Percentiles rank a stretch among this genome's conserved stretches.
phyloP scores from a whole-genome alignment of 257 asterid genomes.

The Lantana camara region DNA sequence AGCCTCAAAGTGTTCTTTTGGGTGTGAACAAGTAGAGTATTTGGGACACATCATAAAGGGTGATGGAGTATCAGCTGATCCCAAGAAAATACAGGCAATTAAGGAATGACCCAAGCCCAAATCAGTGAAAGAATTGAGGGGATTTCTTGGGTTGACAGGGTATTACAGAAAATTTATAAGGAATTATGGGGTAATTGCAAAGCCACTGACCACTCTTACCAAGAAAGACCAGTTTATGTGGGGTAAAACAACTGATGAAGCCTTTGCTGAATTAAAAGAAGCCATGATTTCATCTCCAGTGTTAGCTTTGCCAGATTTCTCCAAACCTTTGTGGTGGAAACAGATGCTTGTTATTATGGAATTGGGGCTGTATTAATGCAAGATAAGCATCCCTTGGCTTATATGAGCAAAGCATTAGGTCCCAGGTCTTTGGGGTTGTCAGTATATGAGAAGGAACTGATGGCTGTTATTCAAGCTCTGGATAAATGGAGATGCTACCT shows the following conservation, averaged over 20 bases:
- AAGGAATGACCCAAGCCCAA: too few species aligned
- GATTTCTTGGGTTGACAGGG: too few species aligned
- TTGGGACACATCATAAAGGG: background rate
- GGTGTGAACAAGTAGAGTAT: background rate
- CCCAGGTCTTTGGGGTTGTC: background rate
- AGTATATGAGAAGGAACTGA: background rate
- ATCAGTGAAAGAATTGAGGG: too few species aligned
- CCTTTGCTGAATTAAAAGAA: too few species aligned
- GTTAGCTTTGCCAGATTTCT: too few species aligned
- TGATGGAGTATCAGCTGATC: background rate
- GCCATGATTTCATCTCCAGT: too few species aligned
- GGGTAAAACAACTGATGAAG: background rate
- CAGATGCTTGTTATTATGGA: too few species aligned
- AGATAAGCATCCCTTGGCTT: too few species aligned
- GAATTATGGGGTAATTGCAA: background rate
- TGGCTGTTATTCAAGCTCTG: background rate
- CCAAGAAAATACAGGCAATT: too few species aligned
- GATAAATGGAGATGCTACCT: background rate
- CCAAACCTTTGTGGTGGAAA: too few species aligned
- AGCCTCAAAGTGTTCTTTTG: background rate
- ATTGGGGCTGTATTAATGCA: too few species aligned
- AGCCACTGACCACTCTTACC: background rate
- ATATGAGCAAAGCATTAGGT: background rate
- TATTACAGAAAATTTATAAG: too few species aligned
- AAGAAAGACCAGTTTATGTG: background rate